Evolutionary conservation across 2,329 filamentous ascomycete genomes (phyloP).

Genomic region (Macrophomina pseudophaseolina): DNA sequence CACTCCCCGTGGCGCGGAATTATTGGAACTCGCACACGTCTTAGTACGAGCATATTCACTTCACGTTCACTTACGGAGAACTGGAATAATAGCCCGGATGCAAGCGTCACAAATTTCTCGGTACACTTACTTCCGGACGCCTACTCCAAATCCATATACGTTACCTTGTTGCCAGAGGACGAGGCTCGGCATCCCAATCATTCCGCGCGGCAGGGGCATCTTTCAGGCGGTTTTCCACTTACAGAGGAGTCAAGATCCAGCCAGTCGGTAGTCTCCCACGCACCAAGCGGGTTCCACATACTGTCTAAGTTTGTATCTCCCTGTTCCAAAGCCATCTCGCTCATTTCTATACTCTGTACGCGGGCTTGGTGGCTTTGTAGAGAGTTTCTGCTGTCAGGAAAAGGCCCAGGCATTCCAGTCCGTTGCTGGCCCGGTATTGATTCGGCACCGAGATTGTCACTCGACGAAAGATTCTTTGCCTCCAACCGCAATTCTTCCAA

Average conservation of each 20-base stretch:
- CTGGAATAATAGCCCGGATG: too few species aligned
- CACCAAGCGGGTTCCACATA: slow-evolving; percentile 34
- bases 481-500: slow-evolving; percentile 53
- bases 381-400: slow-evolving; percentile 2
- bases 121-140: too few species aligned
- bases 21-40: too few species aligned
- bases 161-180: too few species aligned
- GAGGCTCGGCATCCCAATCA: too few species aligned
- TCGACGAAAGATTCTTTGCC: slow-evolving; percentile 37
- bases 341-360: not conserved
- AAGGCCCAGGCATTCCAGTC: not conserved
- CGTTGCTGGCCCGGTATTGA: not conserved
- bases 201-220: slow-evolving; percentile 29
- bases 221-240: not conserved
- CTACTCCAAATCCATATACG: too few species aligned
- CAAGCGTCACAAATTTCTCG: too few species aligned
- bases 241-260: slow-evolving; percentile 42
- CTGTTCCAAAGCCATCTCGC: slow-evolving; percentile 12
- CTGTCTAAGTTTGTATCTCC: slow-evolving; percentile 30
- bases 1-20: too few species aligned
- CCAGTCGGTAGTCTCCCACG: slow-evolving; percentile 44
- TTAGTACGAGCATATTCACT: too few species aligned
- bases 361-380: slow-evolving; percentile 34
- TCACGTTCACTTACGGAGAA: too few species aligned
- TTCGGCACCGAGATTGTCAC: slow-evolving; percentile 4